Conservation (phyloP, 2,329 filamentous ascomycete species). For the Paraphoma sp. region DNA sequence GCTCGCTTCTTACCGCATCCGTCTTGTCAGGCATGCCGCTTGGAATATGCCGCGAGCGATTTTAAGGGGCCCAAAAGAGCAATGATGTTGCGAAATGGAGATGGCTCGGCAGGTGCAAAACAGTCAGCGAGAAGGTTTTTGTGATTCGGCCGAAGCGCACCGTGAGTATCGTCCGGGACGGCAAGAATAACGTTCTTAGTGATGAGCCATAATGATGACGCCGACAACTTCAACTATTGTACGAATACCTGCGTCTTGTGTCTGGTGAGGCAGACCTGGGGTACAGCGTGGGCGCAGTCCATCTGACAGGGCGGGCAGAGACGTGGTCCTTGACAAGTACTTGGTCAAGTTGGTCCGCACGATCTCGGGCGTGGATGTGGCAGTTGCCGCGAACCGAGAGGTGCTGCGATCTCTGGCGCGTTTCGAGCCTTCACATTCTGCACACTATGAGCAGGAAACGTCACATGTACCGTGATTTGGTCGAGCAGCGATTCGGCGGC, state of each 20-base stretch:
- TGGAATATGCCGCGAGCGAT: slow-evolving; percentile 3
- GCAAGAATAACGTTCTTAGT: slow-evolving; percentile 27
- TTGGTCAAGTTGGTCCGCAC: slow-evolving; percentile 19
- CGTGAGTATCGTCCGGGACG: slow-evolving; percentile 5
- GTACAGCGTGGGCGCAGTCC: background rate
- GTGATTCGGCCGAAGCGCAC: slow-evolving; percentile 32
- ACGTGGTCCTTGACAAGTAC: slow-evolving; percentile 2
- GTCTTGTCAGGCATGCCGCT: slow-evolving; percentile 7
- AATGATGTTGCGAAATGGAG: slow-evolving; percentile 11
- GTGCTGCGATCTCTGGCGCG: slow-evolving; percentile 14
- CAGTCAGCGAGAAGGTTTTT: slow-evolving; percentile 11
- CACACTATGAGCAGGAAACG: slow-evolving; percentile 21
- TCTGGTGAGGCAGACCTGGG: slow-evolving; percentile 1
- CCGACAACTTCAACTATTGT: slow-evolving; percentile 6
- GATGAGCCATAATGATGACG: slow-evolving; percentile 29
- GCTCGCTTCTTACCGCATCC: slow-evolving; percentile 13
- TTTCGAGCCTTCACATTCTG: slow-evolving; percentile 10
- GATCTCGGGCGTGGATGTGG: slow-evolving; percentile 29
- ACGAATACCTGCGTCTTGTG: slow-evolving; percentile 8
- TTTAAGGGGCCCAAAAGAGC: slow-evolving; percentile 11
- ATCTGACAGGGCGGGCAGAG: background rate
- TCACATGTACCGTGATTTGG: slow-evolving; percentile 23
- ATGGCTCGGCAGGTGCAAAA: slow-evolving; percentile 18
- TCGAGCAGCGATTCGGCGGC: slow-evolving; percentile 16
- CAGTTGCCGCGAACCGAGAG: slow-evolving; percentile 20